A percentile compares a stretch with the other conserved stretches of the same genome.
phyloP scores from a whole-genome alignment of 306 rosid genomes.

The Ziziphus jujuba region DNA sequence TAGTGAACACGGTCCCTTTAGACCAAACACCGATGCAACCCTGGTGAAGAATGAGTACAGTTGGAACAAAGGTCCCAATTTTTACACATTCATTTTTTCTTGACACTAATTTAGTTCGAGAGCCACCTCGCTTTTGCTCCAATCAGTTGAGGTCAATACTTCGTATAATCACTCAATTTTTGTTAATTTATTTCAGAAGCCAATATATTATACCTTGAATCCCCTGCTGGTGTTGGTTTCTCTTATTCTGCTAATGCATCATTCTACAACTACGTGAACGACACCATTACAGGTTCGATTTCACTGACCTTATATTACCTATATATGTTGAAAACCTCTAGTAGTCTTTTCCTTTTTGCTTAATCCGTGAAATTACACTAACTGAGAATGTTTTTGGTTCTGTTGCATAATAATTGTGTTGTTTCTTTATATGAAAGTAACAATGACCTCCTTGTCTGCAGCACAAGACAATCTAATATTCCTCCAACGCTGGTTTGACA shows the following conservation, averaged over 20 bases:
- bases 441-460: background rate
- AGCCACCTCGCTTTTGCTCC: too few species aligned
- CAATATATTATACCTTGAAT: slow-evolving; percentile 44
- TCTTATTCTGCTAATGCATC: slow-evolving; percentile 34
- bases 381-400: background rate
- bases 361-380: too few species aligned
- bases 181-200: slow-evolving; percentile 25
- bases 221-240: slow-evolving; percentile 53
- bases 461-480: slow-evolving; percentile 40
- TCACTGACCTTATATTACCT: background rate
- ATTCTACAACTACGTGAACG: slow-evolving; percentile 31
- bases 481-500: slow-evolving; percentile 38
- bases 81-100: background rate
- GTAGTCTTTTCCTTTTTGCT: background rate
- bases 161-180: background rate
- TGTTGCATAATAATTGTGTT: background rate
- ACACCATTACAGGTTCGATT: slow-evolving; percentile 34
- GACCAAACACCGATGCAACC: slow-evolving; percentile 5
- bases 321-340: background rate
- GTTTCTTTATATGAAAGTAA: background rate
- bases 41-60: slow-evolving; percentile 29
- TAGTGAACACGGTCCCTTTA: slow-evolving; percentile 39
- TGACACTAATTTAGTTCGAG: background rate
- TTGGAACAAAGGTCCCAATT: slow-evolving; percentile 37
- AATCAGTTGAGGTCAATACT: too few species aligned